phyloP scores from a whole-genome alignment of 495 filamentous ascomycete species.

The Talaromyces wortmannii region DNA sequence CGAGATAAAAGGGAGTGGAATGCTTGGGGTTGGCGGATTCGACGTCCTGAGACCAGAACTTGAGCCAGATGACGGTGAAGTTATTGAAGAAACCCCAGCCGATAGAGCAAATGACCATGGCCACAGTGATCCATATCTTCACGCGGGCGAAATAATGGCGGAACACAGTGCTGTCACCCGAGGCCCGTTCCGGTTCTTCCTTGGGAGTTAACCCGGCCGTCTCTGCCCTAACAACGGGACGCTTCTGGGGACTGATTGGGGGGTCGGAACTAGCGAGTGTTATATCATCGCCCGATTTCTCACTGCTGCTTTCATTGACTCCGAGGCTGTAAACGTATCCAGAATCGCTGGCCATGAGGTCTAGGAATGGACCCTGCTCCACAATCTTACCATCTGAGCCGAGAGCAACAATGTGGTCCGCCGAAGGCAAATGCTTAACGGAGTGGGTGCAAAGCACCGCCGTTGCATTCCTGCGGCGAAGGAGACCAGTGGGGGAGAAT shows the following conservation, averaged over 20 bases:
- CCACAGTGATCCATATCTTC: neutral
- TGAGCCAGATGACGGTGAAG: neutral
- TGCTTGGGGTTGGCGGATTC: neutral
- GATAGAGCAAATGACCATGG: neutral
- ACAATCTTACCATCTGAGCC: conserved; percentile 30
- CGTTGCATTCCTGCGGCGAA: conserved; percentile 39
- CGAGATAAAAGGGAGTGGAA: neutral
- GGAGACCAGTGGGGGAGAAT: conserved; percentile 46
- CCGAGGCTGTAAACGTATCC: conserved; percentile 35
- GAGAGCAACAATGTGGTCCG: conserved; percentile 47
- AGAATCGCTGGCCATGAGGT: conserved; percentile 25
- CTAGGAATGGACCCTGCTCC: conserved; percentile 44
- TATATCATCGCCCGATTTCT: conserved; percentile 5
- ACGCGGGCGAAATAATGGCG: conserved; percentile 42
- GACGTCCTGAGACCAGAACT: neutral
- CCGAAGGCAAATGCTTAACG: conserved; percentile 36
- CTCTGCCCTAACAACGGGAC: conserved; percentile 4
- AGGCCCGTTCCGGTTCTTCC: conserved; percentile 22
- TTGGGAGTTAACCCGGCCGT: conserved; percentile 8
- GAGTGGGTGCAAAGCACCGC: conserved; percentile 28
- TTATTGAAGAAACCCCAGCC: neutral
- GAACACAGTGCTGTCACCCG: conserved; percentile 50
- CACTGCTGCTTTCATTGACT: neutral
- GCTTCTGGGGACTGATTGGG: conserved; percentile 8
- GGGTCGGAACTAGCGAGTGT: neutral